These are phyloP conservation scores for Termitomyces sp. DNA, from an alignment of 1,284 basidiomycete genomes.

Conservation along the genomic window DNA sequence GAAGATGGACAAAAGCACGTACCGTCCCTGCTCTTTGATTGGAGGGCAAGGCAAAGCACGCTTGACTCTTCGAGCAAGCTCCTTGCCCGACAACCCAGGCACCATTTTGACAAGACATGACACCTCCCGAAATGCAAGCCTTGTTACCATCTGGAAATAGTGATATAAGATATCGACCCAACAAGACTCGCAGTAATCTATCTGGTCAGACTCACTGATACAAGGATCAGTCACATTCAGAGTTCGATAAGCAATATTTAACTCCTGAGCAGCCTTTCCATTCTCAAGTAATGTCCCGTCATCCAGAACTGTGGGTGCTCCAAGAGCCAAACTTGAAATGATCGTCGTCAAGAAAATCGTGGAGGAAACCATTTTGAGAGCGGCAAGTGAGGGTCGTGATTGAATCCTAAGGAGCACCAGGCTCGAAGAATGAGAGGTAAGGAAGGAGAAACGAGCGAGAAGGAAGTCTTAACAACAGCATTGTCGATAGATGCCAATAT, in stretches of 20 bases:
- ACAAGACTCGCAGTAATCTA: background rate
- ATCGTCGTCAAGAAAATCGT: conserved; percentile 18
- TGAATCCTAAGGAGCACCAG: conserved; percentile 27
- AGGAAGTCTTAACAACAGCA: conserved; percentile 5
- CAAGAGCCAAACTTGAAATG: conserved; percentile 19
- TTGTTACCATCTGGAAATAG: conserved; percentile 32
- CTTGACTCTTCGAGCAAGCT: conserved; percentile 30
- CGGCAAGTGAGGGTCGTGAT: conserved; percentile 3
- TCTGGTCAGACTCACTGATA: conserved; percentile 19
- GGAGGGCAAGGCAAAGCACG: conserved; percentile 48
- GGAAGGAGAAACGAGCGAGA: conserved; percentile 5
- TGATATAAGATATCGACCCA: background rate
- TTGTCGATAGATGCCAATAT: background rate
- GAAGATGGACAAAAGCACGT: conserved; percentile 18
- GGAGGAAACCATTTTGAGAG: conserved; percentile 23
- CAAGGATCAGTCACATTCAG: conserved; percentile 39
- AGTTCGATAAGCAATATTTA: conserved; percentile 41
- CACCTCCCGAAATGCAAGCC: conserved; percentile 38
- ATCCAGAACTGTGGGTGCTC: conserved; percentile 26
- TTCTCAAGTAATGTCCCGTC: conserved; percentile 36
- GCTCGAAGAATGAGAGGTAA: conserved; percentile 22
- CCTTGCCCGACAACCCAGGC: conserved; percentile 34
- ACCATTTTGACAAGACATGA: conserved; percentile 38
- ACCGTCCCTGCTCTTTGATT: conserved; percentile 39
- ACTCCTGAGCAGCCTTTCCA: conserved; percentile 42